Evolutionary conservation across 2,329 filamentous ascomycete genomes (phyloP), one percentile per base, ranked within the genome.

Genomic region (Ophiostoma quercus): DNA sequence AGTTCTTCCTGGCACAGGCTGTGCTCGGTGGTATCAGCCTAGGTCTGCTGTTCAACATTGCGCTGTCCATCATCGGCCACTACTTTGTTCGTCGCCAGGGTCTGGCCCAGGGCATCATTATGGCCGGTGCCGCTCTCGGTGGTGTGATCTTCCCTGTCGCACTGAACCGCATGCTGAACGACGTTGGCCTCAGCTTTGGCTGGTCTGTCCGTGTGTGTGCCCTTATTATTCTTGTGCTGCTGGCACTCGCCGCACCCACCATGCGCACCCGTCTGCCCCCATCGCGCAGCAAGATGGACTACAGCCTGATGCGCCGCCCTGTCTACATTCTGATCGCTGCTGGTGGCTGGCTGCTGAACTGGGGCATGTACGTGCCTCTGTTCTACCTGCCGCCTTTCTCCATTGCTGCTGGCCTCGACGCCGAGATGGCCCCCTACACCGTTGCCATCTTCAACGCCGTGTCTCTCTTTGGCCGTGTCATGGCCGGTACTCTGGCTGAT

Each of bases 111-210:
- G 74, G 77, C 19, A 75, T 76, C 8, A 70, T 71, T 2, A 83
- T 79, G 79, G 83, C 83, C 75, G 79, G 80, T 71, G 77, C 78
- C n/a, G 78, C 81, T 72, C 78, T 78, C 77, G 1, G 79, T n/a
- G 75, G 85, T 67, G 81, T 86, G 73, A 80, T 81, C 1, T 79
- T 81, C 57, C 76, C 79, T 29, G 79, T 84, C 75, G 82, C 81
- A 71, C 79, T 86, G 69, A 80, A 87, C 74, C 84, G 79, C 34
- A 78, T 81, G 29, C 69, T 73, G 9, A 73, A 77, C 69, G 74
- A 73, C 51, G 73, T 79, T 37, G 80, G 80, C 62, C 74, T 81
- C 11, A 74, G 80, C 12, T 83, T 83, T 73, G 79, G 79, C 4
- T 75, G 76, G 39, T 81, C 81, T 2, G 71, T 75, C 22, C 80